Percentiles rank a stretch among this genome's conserved stretches.
Conservation (phyloP, 2,329 filamentous ascomycete genomes). For the Sarocladium kiliense region DNA sequence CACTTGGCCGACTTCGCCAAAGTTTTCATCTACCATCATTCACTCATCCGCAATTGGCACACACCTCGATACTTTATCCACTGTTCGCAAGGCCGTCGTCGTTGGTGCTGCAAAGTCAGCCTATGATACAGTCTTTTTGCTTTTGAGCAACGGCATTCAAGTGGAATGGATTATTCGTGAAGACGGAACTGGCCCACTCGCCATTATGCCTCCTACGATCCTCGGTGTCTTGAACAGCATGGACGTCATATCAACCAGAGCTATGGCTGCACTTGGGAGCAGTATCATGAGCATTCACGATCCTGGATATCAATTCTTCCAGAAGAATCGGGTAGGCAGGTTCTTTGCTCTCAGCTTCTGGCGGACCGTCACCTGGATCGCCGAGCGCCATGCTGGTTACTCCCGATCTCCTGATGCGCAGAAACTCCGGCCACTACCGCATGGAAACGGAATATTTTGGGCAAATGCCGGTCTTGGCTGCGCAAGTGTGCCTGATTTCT, state of each 20-base stretch:
- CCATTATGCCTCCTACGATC: constrained; percentile 23
- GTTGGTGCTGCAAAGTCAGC: constrained; percentile 27
- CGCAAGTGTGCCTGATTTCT: constrained; percentile 26
- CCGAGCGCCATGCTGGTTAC: constrained; percentile 21
- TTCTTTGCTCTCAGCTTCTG: constrained; percentile 14
- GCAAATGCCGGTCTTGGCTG: constrained; percentile 23
- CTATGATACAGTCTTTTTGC: constrained; percentile 26
- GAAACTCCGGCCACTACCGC: constrained; percentile 15
- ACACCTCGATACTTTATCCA: neutral
- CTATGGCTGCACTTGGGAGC: constrained; percentile 19
- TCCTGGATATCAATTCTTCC: constrained; percentile 19
- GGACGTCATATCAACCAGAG: constrained; percentile 20
- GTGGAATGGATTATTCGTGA: constrained; percentile 28
- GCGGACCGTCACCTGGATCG: constrained; percentile 14
- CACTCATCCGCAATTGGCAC: constrained; percentile 21
- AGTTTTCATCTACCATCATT: constrained; percentile 16
- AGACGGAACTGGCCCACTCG: constrained; percentile 23
- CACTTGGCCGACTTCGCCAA: constrained; percentile 17
- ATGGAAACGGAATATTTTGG: constrained; percentile 26
- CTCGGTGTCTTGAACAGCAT: constrained; percentile 22
- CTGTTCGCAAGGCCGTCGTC: constrained; percentile 17
- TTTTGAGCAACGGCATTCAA: constrained; percentile 22
- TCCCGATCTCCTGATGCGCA: constrained; percentile 14
- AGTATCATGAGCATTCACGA: constrained; percentile 25
- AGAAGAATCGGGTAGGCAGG: constrained; percentile 18